Conservation (phyloP, 805 yeast species). For the Candida succiphila region DNA sequence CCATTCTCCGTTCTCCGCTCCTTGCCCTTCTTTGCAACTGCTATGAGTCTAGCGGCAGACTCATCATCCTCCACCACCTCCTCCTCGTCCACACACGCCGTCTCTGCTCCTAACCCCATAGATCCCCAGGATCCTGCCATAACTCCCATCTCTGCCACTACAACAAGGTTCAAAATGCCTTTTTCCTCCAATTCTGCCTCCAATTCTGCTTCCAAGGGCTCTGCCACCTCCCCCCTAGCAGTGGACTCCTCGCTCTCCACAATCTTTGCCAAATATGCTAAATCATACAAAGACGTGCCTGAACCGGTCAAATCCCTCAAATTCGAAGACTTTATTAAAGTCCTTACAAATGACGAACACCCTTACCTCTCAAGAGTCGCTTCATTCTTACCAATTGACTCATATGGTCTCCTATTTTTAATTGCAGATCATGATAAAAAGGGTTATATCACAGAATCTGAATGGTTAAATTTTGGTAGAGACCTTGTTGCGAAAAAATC, state of each 20-base stretch:
- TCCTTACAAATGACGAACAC: conserved; percentile 37
- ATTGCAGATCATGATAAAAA: conserved; percentile 66
- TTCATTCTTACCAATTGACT: conserved; percentile 36
- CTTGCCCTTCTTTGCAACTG: conserved; percentile 73
- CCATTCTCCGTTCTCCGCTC: no score
- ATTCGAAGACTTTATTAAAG: conserved; percentile 30
- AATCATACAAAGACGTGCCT: conserved; percentile 19
- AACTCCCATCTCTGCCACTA: no score
- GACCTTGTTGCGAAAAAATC: conserved; percentile 35
- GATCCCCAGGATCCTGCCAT: no score
- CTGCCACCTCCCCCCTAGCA: no score
- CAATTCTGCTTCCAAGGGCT: no score
- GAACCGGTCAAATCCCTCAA: conserved; percentile 22
- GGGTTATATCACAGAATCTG: conserved; percentile 46
- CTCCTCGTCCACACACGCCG: conserved; percentile 50
- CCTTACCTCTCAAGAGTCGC: conserved; percentile 12
- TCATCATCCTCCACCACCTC: conserved; percentile 54
- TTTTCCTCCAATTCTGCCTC: no score
- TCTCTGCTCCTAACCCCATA: no score
- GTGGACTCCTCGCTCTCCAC: conserved; percentile 17
- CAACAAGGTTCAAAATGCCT: no score
- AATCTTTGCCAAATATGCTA: conserved; percentile 34
- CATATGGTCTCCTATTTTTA: conserved; percentile 65
- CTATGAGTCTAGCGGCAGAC: conserved; percentile 62
- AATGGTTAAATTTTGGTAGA: conserved; percentile 67